These are phyloP conservation scores for Aspergillus puulaauensis DNA, from an alignment of 2,329 filamentous ascomycete genomes.

Conservation along the genomic window DNA sequence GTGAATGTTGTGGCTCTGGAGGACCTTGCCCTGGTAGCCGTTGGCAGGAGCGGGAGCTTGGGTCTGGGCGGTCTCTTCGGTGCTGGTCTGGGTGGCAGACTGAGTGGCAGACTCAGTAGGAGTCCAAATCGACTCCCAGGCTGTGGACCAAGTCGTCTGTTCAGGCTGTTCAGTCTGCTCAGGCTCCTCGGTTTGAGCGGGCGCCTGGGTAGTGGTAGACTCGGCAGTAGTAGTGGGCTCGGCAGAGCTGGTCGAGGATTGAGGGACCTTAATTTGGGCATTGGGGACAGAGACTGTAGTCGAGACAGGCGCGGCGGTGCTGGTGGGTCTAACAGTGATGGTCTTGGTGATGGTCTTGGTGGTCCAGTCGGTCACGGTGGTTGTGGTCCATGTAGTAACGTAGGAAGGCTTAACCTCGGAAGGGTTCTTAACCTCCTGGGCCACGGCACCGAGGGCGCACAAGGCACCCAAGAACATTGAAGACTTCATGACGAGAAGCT, in stretches of 20 bases:
- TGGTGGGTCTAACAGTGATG: conserved; percentile 23
- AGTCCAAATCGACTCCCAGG: conserved; percentile 6
- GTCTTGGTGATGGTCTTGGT: conserved; percentile 38
- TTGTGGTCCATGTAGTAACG: conserved; percentile 21
- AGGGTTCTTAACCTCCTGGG: neutral
- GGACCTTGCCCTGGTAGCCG: conserved; percentile 24
- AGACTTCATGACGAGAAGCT: conserved; percentile 29
- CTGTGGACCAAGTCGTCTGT: neutral
- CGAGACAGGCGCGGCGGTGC: conserved; percentile 1
- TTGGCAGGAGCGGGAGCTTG: conserved; percentile 16
- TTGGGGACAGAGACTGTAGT: neutral
- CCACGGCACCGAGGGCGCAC: conserved; percentile 35
- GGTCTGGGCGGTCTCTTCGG: conserved; percentile 1
- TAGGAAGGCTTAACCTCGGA: conserved; percentile 33
- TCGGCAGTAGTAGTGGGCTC: conserved; percentile 1
- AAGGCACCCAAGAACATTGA: conserved; percentile 36
- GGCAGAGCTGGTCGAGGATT: neutral
- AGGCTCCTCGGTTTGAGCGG: neutral
- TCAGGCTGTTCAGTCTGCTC: neutral
- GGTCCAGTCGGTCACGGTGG: conserved; percentile 31
- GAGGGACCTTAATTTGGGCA: neutral
- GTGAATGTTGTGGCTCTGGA: conserved; percentile 82
- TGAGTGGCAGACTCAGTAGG: conserved; percentile 11
- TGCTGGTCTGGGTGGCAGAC: neutral
- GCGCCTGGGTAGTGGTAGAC: conserved; percentile 3